These are phyloP conservation scores for Tolypocladium endophyticum DNA, from an alignment of 2,329 filamentous ascomycete species.

Conservation along the genomic window DNA sequence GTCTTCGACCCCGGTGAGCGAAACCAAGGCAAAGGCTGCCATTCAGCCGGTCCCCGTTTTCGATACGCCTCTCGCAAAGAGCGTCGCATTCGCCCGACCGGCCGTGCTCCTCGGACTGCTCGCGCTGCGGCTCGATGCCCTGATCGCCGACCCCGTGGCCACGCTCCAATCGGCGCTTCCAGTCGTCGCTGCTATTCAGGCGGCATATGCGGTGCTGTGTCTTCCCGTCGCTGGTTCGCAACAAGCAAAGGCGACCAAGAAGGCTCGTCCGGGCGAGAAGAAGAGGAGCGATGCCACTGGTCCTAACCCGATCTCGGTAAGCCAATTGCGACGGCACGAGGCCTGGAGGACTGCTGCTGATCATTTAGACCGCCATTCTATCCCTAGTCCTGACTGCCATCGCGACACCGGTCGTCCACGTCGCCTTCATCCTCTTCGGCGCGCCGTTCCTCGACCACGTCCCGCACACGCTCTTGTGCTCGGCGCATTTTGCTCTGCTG, in stretches of 20 bases:
- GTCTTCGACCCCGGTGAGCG: conserved; percentile 15
- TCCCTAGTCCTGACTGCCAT: conserved; percentile 53
- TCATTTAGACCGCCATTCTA: conserved; percentile 32
- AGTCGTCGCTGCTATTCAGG: conserved; percentile 54
- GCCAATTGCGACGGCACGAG: conserved; percentile 8
- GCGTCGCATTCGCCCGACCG: conserved; percentile 58
- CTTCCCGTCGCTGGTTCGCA: conserved; percentile 49
- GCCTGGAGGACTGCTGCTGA: background rate
- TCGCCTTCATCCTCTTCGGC: conserved; percentile 75
- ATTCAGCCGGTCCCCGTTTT: conserved; percentile 27
- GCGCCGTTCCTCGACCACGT: conserved; percentile 79
- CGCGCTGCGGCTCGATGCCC: conserved; percentile 48
- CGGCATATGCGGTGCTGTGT: conserved; percentile 49
- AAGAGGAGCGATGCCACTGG: conserved; percentile 38
- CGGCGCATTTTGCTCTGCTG: conserved; percentile 72
- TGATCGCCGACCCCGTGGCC: conserved; percentile 60
- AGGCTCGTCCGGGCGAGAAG: conserved; percentile 40
- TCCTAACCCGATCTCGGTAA: conserved; percentile 35
- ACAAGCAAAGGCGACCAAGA: conserved; percentile 30
- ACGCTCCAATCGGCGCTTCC: conserved; percentile 52
- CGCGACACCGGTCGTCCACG: conserved; percentile 52
- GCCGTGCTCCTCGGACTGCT: conserved; percentile 55
- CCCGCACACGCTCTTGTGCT: conserved; percentile 66
- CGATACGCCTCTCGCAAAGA: conserved; percentile 25
- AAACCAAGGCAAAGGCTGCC: conserved; percentile 15